Evolutionary conservation across 495 filamentous ascomycete genomes (phyloP).

Genomic region (Gamarada debralockiae): DNA sequence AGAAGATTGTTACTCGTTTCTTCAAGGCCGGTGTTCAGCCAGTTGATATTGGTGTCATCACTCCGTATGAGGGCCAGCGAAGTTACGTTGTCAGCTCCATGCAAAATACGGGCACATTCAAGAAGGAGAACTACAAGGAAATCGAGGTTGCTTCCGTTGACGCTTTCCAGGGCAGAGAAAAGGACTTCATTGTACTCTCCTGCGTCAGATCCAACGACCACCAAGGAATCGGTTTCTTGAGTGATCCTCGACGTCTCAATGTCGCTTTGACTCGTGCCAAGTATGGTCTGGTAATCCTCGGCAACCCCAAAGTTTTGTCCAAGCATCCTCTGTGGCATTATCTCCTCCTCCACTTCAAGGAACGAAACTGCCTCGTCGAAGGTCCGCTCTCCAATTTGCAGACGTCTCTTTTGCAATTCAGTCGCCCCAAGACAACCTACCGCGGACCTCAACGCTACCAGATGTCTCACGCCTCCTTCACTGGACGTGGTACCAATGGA

Average conservation of each 20-base stretch:
- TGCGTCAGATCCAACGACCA: constrained; percentile 99
- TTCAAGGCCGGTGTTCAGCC: constrained; percentile 99
- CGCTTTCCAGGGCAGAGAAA: constrained; percentile 98
- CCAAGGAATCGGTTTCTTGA: constrained; percentile 98
- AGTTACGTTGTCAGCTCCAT: constrained; percentile 99
- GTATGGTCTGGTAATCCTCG: constrained; percentile 92
- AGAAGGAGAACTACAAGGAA: constrained; percentile 98
- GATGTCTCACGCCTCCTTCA: constrained; percentile 56
- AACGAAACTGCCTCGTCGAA: constrained; percentile 92
- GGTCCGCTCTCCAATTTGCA: constrained; percentile 96
- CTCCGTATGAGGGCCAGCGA: constrained; percentile 96
- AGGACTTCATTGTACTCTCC: constrained; percentile 97
- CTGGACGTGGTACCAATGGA: constrained; percentile 42
- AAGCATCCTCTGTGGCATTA: constrained; percentile 99
- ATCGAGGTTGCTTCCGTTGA: constrained; percentile 98
- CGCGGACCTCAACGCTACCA: constrained; percentile 87
- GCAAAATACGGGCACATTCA: constrained; percentile 95
- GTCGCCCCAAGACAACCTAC: constrained; percentile 86
- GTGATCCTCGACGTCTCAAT: constrained; percentile 95
- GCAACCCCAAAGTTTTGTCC: constrained; percentile 95
- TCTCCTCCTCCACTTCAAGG: constrained; percentile 95
- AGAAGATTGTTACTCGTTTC: constrained; percentile 97
- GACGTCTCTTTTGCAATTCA: constrained; percentile 91
- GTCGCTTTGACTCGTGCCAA: constrained; percentile 98
- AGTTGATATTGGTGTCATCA: constrained; percentile 92